Conservation (phyloP, 192 early-diverging fungal species). For the Backusella sp. region DNA sequence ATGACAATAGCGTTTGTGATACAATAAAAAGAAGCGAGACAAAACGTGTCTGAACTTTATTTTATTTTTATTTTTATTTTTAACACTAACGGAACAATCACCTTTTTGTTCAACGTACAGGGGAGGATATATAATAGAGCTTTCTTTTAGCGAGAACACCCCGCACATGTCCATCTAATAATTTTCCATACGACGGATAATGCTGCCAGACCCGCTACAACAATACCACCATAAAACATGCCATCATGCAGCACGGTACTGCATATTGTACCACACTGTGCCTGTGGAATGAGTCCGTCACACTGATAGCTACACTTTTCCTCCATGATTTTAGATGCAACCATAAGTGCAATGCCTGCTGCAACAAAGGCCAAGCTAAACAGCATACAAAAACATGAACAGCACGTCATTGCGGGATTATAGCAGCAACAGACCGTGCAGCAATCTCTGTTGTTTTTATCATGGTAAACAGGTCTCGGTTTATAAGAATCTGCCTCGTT, state of each 20-base stretch:
- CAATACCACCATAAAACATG: slow-evolving; percentile 35
- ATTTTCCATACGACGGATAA: slow-evolving; percentile 25
- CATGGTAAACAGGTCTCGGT: background rate
- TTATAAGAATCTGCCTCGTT: slow-evolving; percentile 22
- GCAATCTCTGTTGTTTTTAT: background rate
- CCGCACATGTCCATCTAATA: slow-evolving; percentile 30
- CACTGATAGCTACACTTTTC: slow-evolving; percentile 26
- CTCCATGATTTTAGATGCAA: slow-evolving; percentile 23
- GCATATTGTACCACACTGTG: slow-evolving; percentile 22
- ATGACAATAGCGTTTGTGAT: background rate
- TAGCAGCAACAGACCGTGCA: slow-evolving; percentile 27
- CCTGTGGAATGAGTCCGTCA: background rate
- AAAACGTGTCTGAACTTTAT: background rate
- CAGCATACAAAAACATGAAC: slow-evolving; percentile 36
- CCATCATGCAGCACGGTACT: slow-evolving; percentile 24
- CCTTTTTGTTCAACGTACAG: too few relatives aligned
- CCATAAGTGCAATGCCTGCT: slow-evolving; percentile 32
- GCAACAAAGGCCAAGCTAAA: slow-evolving; percentile 26
- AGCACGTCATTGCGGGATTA: slow-evolving; percentile 31
- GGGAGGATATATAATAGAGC: too few relatives aligned
- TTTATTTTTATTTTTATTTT: background rate
- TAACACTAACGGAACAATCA: background rate
- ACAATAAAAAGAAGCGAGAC: background rate
- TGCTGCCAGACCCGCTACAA: slow-evolving; percentile 29
- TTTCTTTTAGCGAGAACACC: background rate